Evolutionary conservation across 140 eudicot species (phyloP).

Genomic region (Erigeron philadelphicus): DNA sequence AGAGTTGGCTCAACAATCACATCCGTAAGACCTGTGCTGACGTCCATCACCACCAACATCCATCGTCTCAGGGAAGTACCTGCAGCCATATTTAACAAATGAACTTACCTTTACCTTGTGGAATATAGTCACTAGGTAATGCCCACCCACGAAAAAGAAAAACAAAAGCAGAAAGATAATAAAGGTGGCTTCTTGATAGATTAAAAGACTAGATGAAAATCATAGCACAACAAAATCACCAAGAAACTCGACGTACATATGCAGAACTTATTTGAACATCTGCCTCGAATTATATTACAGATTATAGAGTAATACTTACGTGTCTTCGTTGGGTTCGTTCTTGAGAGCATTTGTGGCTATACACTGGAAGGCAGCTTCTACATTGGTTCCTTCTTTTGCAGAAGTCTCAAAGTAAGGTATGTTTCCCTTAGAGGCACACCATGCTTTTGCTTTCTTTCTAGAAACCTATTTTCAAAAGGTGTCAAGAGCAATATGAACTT

Average conservation of each 20-base stretch:
- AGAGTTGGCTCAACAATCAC: constrained; percentile 49
- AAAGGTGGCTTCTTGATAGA: too few relatives aligned
- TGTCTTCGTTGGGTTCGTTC: constrained; percentile 63
- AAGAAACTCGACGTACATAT: too few relatives aligned
- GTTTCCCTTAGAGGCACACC: constrained; percentile 83
- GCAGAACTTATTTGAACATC: background rate
- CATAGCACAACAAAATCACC: too few relatives aligned
- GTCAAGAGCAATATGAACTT: background rate
- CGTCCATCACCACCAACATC: constrained; percentile 51
- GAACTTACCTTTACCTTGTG: background rate
- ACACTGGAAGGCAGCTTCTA: constrained; percentile 70
- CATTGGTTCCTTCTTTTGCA: constrained; percentile 72
- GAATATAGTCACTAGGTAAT: too few relatives aligned
- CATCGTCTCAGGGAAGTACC: constrained; percentile 62
- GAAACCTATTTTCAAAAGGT: constrained; percentile 42
- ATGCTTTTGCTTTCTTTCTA: constrained; percentile 63
- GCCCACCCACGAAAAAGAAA: too few relatives aligned
- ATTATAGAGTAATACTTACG: constrained; percentile 37
- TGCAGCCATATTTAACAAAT: constrained; percentile 21
- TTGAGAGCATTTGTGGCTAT: constrained; percentile 71
- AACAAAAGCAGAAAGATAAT: too few relatives aligned
- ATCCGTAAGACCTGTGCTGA: constrained; percentile 59
- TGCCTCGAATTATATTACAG: background rate
- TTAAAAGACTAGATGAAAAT: too few relatives aligned
- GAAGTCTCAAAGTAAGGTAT: constrained; percentile 78